These are phyloP conservation scores for Tolypocladium paradoxum DNA, from an alignment of 2,329 filamentous ascomycete species.

Conservation along the genomic window DNA sequence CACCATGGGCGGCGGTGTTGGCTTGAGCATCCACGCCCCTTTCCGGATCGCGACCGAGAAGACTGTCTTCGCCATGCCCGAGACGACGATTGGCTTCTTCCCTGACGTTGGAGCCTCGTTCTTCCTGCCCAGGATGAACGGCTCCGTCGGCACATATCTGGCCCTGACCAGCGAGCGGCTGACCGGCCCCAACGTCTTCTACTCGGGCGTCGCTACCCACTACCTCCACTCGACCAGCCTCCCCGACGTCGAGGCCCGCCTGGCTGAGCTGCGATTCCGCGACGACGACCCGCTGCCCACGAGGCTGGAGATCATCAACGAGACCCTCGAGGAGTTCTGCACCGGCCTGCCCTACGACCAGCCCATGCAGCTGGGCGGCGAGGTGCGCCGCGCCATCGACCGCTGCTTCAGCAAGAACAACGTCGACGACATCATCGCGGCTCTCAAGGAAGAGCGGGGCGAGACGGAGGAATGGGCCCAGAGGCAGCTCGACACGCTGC, in stretches of 20 bases:
- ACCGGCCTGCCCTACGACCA: slow-evolving; percentile 73
- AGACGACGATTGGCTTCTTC: slow-evolving; percentile 97
- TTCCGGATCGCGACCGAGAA: slow-evolving; percentile 94
- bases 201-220: slow-evolving; percentile 87
- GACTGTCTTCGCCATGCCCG: slow-evolving; percentile 95
- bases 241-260: slow-evolving; percentile 67
- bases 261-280: slow-evolving; percentile 80
- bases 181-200: slow-evolving; percentile 76
- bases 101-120: slow-evolving; percentile 95
- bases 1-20: slow-evolving; percentile 97
- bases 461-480: slow-evolving; percentile 62
- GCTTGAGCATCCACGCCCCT: slow-evolving; percentile 86
- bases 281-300: slow-evolving; percentile 57
- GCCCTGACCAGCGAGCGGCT: slow-evolving; percentile 82
- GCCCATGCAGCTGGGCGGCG: slow-evolving; percentile 55
- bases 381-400: slow-evolving; percentile 72
- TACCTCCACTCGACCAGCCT: slow-evolving; percentile 88
- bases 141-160: slow-evolving; percentile 79
- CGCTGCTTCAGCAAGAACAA: slow-evolving; percentile 61
- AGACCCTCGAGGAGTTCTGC: slow-evolving; percentile 83
- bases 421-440: slow-evolving; percentile 58
- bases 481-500: slow-evolving; percentile 64
- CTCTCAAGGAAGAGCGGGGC: slow-evolving; percentile 45
- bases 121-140: slow-evolving; percentile 85
- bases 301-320: slow-evolving; percentile 64